phyloP scores from a whole-genome alignment of 2,329 filamentous ascomycete genomes.

The Diaporthe citri region DNA sequence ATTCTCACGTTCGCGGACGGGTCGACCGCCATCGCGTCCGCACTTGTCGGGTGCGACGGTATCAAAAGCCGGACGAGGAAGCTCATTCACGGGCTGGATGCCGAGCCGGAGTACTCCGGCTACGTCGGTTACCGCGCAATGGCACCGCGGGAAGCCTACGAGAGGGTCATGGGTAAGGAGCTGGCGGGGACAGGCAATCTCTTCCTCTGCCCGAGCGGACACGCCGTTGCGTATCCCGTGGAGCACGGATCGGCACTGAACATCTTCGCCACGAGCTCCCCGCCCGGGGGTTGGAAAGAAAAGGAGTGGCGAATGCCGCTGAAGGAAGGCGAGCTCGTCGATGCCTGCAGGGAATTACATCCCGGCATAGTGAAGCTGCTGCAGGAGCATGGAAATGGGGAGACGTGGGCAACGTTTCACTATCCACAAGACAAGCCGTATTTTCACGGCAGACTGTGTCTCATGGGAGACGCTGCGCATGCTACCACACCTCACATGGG shows the following conservation, averaged over 20 bases:
- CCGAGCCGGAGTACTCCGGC: constrained; percentile 38
- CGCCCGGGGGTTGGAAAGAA: constrained; percentile 10
- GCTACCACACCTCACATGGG: constrained; percentile 43
- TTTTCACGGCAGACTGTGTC: constrained; percentile 32
- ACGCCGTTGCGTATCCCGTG: constrained; percentile 38
- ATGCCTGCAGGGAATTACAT: constrained; percentile 20
- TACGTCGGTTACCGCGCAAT: constrained; percentile 41
- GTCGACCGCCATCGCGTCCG: constrained; percentile 34
- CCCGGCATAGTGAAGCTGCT: constrained; percentile 10
- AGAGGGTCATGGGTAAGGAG: constrained; percentile 25
- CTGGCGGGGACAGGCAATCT: constrained; percentile 24
- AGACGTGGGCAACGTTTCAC: constrained; percentile 43
- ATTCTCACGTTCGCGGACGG: constrained; percentile 31
- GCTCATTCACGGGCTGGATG: constrained; percentile 36
- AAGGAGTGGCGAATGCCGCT: constrained; percentile 16
- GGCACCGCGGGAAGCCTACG: constrained; percentile 17
- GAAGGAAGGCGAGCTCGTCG: constrained; percentile 2
- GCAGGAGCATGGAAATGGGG: constrained; percentile 20
- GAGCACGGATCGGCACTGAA: constrained; percentile 37
- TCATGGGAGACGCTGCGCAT: constrained; percentile 40
- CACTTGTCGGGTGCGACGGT: constrained; percentile 46
- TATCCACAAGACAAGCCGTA: constrained; percentile 34
- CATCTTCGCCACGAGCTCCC: constrained; percentile 28
- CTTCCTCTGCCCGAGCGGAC: constrained; percentile 33
- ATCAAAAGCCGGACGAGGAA: constrained; percentile 39